Evolutionary conservation across 345 rosid species (phyloP), one percentile per base, ranked within the genome.

Genomic region (Erucastrum elatum): DNA sequence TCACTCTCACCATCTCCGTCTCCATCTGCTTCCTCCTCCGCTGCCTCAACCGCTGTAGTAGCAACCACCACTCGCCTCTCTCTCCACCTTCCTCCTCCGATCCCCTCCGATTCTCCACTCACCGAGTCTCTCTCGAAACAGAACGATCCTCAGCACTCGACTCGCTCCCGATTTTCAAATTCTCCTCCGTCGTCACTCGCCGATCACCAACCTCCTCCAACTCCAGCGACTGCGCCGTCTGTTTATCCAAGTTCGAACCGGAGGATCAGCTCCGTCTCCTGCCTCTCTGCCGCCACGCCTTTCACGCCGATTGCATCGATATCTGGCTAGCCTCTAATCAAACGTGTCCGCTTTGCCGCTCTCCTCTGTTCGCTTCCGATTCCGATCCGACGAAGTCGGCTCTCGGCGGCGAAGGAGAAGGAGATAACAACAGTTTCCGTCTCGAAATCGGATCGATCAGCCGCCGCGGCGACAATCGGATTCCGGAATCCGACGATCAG

Each of bases 281-380:
- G 2, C 97, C 97, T 3, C 86, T 95, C 3, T 95, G 98, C 49
- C 90, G 96, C 70, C 98, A 95, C 68, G 99, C 98, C 7, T 95
- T 95, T 67, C 99, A 95, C 68, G 86, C 87, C 0, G 72, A 80
- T 1, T 95, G 99, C 80, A 85, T 95, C 53, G 98, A 91, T 78
- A 85, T 88, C 1, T 95, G 99, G 98, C 88, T 93, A 2, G 66
- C 51, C 2, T 81, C 93, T 1, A 90, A 90, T 69, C 94, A 86
- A 11, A 89, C 97, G 0, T 95, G 99, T 82, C 99, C 99, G 13
- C 90, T 95, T 27, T 95, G 98, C 55, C 98, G 98, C 4, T 93
- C 96, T 33, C 77, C 92, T 4, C 81, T 91, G 67, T 83, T 81
- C 62, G 88, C 87, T n/a, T 82, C 97, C 6, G 94, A 91, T 0